Percentiles rank a stretch among this genome's conserved stretches.
These are phyloP conservation scores for Neurospora terricola DNA, from an alignment of 495 filamentous ascomycete genomes.

Conservation along the genomic window DNA sequence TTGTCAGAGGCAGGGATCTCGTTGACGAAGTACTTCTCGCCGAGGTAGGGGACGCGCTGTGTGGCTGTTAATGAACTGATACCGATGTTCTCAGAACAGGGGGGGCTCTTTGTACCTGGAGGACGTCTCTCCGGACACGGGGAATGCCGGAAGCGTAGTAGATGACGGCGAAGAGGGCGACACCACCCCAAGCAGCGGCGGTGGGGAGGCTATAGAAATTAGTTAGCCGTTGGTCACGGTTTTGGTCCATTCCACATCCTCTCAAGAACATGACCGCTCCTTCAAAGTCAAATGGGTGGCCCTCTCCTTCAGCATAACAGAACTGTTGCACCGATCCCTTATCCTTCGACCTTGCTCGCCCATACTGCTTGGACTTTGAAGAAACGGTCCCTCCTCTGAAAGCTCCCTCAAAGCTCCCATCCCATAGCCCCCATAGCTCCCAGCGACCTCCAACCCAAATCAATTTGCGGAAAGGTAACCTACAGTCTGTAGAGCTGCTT, in stretches of 20 bases:
- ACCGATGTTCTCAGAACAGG: background rate
- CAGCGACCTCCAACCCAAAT: background rate
- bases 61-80: conserved; percentile 11
- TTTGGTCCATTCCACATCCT: background rate
- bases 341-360: background rate
- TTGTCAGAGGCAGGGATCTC: conserved; percentile 52
- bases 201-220: background rate
- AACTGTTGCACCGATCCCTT: background rate
- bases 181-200: conserved; percentile 36
- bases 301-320: background rate
- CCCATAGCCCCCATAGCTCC: background rate
- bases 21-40: conserved; percentile 31
- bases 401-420: background rate
- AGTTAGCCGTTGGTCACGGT: background rate
- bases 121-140: conserved; percentile 42
- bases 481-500: conserved; percentile 29
- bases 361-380: background rate
- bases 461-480: conserved; percentile 13
- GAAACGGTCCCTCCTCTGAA: background rate
- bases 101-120: conserved; percentile 20
- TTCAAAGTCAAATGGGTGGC: background rate
- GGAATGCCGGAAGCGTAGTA: conserved; percentile 53
- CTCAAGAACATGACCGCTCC: background rate
- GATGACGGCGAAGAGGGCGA: conserved; percentile 46
- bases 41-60: conserved; percentile 45